Evolutionary conservation across 257 asterid species (phyloP), one percentile per base, ranked within the genome.

Genomic region (Jacaranda mimosifolia): DNA sequence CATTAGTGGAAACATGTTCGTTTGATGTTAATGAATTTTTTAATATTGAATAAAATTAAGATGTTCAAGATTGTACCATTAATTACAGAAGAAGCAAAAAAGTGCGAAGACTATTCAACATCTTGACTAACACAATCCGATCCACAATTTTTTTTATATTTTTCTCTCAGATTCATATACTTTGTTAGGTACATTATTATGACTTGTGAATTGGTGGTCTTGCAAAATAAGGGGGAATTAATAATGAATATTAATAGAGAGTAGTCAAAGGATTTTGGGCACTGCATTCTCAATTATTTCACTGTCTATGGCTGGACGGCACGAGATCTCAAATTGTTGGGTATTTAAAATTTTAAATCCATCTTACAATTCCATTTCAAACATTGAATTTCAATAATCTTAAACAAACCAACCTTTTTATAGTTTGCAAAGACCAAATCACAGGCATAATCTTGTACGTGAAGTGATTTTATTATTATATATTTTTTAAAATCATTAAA

Each of bases 101-200:
- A 9, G 51, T 69, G 62, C 3, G 48, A 32, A 21, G 48, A 40
- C 32, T 60, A 53, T 69, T 69, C 63, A 74, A 59, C n/a, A n/a
- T n/a, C n/a, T n/a, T n/a, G n/a, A n/a, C 77, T 62, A 75, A 52
- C 69, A 72, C 45, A 68, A 45, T 80, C 19, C 59, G 68, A 67
- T 11, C 43, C 56, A 18, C 55, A 39, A 7, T 46, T 35, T 39
- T 39, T 42, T 40, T 52, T 35, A 2, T 18, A 11, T 52, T 52
- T 0, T 26, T 26, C 32, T 26, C 32, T 26, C 1, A 26, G 32
- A 26, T 26, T 26, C 32, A 26, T 26, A 26, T 26, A 26, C 32
- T 26, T 57, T 17, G 63, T 45, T 74, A 48, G 81, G 77, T 70
- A 63, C 13, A 62, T 39, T 39, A 69, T 70, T 60, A 62, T 71